phyloP scores from a whole-genome alignment of 2,329 filamentous ascomycete genomes.

The Pseudocercospora fijiensis region DNA sequence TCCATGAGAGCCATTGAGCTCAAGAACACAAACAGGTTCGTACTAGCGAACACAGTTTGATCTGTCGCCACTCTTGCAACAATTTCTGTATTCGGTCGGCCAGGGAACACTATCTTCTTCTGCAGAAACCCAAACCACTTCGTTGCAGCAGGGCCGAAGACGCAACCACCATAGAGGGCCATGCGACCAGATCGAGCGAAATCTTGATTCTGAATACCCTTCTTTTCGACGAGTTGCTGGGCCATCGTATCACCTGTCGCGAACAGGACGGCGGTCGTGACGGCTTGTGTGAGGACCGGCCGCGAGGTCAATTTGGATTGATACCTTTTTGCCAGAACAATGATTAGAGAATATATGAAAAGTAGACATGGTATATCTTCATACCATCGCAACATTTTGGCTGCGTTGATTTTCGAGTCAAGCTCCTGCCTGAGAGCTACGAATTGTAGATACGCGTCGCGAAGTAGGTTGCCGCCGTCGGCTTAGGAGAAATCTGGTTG shows the following conservation, averaged over 20 bases:
- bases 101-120: constrained; percentile 62
- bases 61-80: constrained; percentile 75
- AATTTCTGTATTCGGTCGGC: constrained; percentile 66
- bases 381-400: constrained; percentile 47
- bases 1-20: constrained; percentile 68
- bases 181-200: constrained; percentile 70
- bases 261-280: constrained; percentile 90
- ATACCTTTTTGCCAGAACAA: constrained; percentile 62
- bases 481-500: constrained; percentile 1
- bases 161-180: constrained; percentile 72
- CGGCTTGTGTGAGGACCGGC: constrained; percentile 83
- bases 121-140: constrained; percentile 83
- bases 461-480: constrained; percentile 1
- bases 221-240: constrained; percentile 85
- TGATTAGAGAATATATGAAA: not conserved
- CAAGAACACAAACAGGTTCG: constrained; percentile 78
- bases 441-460: not conserved
- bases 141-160: constrained; percentile 86
- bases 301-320: constrained; percentile 75
- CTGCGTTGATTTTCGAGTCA: not conserved
- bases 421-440: not conserved
- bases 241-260: constrained; percentile 87
- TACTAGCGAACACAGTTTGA: constrained; percentile 80
- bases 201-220: constrained; percentile 72
- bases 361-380: constrained; percentile 12